Base-by-base conservation (phyloP, 164 flowering plant genomes). In the Vitis amurensis region DNA sequence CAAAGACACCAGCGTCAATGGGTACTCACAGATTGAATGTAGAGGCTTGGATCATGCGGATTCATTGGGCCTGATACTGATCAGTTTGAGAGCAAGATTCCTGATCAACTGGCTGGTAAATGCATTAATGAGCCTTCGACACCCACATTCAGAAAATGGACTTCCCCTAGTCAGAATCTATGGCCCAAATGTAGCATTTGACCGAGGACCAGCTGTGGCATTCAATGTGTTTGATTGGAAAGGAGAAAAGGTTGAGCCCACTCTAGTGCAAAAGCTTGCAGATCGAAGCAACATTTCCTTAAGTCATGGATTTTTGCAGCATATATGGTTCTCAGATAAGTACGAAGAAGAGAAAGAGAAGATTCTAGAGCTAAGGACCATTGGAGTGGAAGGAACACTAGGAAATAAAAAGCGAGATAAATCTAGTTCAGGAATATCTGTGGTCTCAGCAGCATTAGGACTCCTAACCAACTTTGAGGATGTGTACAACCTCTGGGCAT, bases 71-170 rank as follows among this genome's bases (percentile, higher is more conserved):
- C 79, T 91, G 50, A 83, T 83, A 69, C 75, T 76, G 72, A 92
- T 89, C n/a, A 89, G 88, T 23, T 71, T 50, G 72, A 78, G 97
- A 68, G 66, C 78, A n/a, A 85, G 93, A 52, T 87, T 62, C 81
- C 72, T 92, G 68, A 77, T 86, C 69, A 91, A 92, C 75, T 92
- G 97, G 97, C 79, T 92, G 12, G 91, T 89, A 16, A 89, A 88
- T 37, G 89, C 96, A 4, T 71, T 92, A 51, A 77, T 86, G 73
- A 89, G 85, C 52, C 83, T 92, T 30, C 75, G 80, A 50, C 81
- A 87, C 55, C 88, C 88, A 37, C 63, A 72, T 71, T 61, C 82
- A 37, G 79, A 77, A 12, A 47, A 50, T 1, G 79, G 73, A 8
- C 48, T 63, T 64, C 83, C 84, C 13, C 83, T 85, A 3, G 83